These are phyloP conservation scores for Eucalyptus dawsonii DNA, from an alignment of 345 rosid genomes.

Conservation along the genomic window DNA sequence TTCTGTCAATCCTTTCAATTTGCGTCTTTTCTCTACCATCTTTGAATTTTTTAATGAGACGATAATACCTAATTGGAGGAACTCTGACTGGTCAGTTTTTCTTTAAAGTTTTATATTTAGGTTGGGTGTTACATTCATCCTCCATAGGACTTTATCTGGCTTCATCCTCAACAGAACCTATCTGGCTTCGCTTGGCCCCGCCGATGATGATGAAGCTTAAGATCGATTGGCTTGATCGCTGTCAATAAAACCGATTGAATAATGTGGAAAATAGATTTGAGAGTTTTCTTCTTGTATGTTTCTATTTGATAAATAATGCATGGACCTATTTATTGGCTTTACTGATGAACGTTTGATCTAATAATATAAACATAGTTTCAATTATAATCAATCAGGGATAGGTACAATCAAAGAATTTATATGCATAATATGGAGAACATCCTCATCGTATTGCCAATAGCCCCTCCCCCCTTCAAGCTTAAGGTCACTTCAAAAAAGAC, in stretches of 20 bases:
- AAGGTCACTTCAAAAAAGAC: background rate
- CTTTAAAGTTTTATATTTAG: background rate
- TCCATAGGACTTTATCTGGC: background rate
- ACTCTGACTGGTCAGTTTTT: background rate
- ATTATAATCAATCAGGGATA: background rate
- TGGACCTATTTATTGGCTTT: background rate
- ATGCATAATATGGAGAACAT: background rate
- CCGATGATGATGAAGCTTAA: background rate
- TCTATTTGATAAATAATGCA: background rate
- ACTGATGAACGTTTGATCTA: background rate
- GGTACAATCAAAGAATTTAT: background rate
- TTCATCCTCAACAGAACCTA: background rate
- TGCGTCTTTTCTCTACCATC: background rate
- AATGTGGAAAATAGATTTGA: background rate
- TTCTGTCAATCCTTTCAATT: background rate
- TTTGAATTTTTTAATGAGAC: background rate
- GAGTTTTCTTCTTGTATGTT: background rate
- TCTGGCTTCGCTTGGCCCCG: background rate
- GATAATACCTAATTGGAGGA: background rate
- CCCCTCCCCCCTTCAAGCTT: background rate
- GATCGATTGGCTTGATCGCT: background rate
- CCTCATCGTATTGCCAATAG: background rate
- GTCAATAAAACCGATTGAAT: background rate
- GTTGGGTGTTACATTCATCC: background rate
- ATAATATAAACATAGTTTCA: background rate